These are phyloP conservation scores for Peronospora belbahrii DNA, from an alignment of 352 stramenopile species.

Conservation along the genomic window DNA sequence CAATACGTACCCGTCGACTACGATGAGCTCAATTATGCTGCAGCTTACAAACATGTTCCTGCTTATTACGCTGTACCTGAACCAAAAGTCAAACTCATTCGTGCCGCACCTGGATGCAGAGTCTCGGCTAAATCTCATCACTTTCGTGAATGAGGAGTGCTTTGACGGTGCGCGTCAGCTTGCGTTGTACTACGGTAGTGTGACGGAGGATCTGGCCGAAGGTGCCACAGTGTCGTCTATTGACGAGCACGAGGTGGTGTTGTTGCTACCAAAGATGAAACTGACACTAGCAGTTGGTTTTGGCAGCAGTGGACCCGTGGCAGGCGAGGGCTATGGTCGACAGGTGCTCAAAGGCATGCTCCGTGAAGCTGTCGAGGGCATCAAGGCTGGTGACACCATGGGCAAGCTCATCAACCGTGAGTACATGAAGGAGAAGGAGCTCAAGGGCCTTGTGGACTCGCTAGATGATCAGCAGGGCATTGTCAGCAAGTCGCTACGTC, in stretches of 20 bases:
- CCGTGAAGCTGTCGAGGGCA: slow-evolving; percentile 44
- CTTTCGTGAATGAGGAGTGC: slow-evolving; percentile 67
- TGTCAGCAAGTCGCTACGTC: slow-evolving; percentile 33
- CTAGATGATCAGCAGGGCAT: slow-evolving; percentile 27
- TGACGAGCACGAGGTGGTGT: slow-evolving; percentile 71
- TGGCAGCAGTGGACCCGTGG: slow-evolving; percentile 60
- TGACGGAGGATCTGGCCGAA: slow-evolving; percentile 65
- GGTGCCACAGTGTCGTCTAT: slow-evolving; percentile 59
- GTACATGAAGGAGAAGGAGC: slow-evolving; percentile 51
- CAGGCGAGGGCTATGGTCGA: slow-evolving; percentile 62
- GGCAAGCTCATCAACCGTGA: slow-evolving; percentile 65
- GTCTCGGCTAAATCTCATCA: slow-evolving; percentile 50
- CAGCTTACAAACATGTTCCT: slow-evolving; percentile 89
- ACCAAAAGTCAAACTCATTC: slow-evolving; percentile 52
- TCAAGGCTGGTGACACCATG: slow-evolving; percentile 67
- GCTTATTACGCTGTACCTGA: slow-evolving; percentile 69
- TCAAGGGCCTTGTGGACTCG: slow-evolving; percentile 29
- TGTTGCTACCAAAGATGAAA: slow-evolving; percentile 76
- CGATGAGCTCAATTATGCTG: slow-evolving; percentile 85
- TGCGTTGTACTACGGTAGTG: slow-evolving; percentile 77
- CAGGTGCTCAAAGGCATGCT: slow-evolving; percentile 67
- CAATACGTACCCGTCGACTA: slow-evolving; percentile 94
- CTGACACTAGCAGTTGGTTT: slow-evolving; percentile 81
- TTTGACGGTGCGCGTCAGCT: slow-evolving; percentile 72
- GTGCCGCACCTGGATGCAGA: slow-evolving; percentile 76